Evolutionary conservation across 352 stramenopile genomes (phyloP).

Genomic region (Thraustochytrium sp.): DNA sequence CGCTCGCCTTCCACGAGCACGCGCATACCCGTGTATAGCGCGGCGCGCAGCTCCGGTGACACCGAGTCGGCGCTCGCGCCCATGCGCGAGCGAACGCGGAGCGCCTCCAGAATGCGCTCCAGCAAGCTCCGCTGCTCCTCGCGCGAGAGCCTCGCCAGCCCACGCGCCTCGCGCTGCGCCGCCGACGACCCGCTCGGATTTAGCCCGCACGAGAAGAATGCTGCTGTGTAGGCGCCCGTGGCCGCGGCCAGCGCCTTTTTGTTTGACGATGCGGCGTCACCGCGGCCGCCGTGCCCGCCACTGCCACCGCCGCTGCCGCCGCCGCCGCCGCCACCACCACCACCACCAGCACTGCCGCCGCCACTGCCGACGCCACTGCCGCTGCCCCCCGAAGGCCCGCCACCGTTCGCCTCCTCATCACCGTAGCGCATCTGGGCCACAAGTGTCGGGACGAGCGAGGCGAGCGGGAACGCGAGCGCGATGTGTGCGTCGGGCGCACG

Average conservation of each 20-base stretch:
- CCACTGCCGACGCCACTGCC: too few species aligned
- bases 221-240: neutral
- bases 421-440: constrained; percentile 23
- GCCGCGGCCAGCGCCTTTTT: constrained; percentile 6
- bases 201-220: neutral
- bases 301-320: too few species aligned
- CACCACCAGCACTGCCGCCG: too few species aligned
- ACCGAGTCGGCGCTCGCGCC: neutral
- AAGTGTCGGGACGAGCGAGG: neutral
- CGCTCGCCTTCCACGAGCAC: neutral
- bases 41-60: neutral
- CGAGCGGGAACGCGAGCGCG: neutral
- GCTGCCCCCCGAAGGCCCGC: too few species aligned
- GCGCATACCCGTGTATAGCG: neutral
- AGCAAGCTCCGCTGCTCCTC: constrained; percentile 16
- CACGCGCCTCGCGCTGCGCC: neutral
- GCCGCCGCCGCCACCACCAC: too few species aligned
- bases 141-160: neutral
- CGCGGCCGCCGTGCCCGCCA: too few species aligned
- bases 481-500: neutral
- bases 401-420: neutral
- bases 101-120: constrained; percentile 11
- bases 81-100: neutral
- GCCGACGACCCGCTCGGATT: neutral
- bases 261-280: neutral